Conservation (phyloP, 805 yeast species). For the Blastobotrys peoriensis region DNA sequence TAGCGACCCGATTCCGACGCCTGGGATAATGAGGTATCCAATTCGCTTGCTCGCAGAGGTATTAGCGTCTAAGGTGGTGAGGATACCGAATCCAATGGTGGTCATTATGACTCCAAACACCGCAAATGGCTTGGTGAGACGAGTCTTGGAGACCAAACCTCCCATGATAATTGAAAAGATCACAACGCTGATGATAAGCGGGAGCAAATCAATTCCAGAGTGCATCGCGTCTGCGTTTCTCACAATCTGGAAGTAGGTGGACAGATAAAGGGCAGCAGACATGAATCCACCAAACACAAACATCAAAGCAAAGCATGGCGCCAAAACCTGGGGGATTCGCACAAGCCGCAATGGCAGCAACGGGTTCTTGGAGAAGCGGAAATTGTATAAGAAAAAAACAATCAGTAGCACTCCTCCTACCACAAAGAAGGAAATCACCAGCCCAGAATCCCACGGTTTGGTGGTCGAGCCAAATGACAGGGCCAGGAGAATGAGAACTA, state of each 20-base stretch:
- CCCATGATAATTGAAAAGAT: conserved; percentile 41
- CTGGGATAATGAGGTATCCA: conserved; percentile 42
- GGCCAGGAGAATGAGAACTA: conserved; percentile 10
- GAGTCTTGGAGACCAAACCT: conserved; percentile 35
- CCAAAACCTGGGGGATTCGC: conserved; percentile 8
- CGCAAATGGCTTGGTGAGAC: conserved; percentile 39
- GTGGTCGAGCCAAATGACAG: conserved; percentile 12
- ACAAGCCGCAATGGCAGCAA: conserved; percentile 24
- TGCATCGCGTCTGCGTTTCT: conserved; percentile 34
- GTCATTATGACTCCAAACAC: conserved; percentile 33
- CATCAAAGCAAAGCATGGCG: conserved; percentile 34
- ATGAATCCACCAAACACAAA: conserved; percentile 44
- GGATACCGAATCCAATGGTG: conserved; percentile 40
- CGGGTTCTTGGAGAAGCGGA: conserved; percentile 34
- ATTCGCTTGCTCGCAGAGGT: conserved; percentile 33
- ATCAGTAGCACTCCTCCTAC: conserved; percentile 39
- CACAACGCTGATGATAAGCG: conserved; percentile 40
- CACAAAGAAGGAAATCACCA: conserved; percentile 9
- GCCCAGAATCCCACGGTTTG: conserved; percentile 12
- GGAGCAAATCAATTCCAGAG: conserved; percentile 37
- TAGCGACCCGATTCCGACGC: conserved; percentile 38
- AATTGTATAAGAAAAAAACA: conserved; percentile 31
- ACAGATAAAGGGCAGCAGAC: conserved; percentile 40
- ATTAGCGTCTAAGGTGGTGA: conserved; percentile 35
- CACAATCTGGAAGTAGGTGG: conserved; percentile 43